Evolutionary conservation across 2,329 filamentous ascomycete species (phyloP).

Genomic region (Botrytis medusae): DNA sequence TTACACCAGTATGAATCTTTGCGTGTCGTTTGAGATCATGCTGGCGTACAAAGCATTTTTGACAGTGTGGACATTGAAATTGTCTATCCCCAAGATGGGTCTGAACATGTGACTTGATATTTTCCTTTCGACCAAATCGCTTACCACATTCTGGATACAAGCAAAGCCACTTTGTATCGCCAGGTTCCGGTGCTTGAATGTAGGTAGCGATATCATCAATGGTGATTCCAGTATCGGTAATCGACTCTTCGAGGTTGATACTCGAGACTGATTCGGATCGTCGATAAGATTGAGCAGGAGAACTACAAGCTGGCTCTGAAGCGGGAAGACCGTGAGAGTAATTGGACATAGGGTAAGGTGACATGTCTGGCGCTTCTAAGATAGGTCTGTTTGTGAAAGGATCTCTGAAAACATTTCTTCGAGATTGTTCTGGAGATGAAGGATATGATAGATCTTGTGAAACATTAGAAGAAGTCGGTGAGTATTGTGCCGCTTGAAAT

Average conservation of each 20-base stretch:
- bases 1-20: constrained; percentile 95
- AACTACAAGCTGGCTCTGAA: constrained; percentile 24
- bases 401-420: constrained; percentile 46
- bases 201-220: constrained; percentile 77
- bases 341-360: constrained; percentile 29
- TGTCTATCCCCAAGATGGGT: constrained; percentile 96
- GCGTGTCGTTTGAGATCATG: constrained; percentile 96
- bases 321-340: constrained; percentile 26
- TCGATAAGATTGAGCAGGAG: constrained; percentile 45
- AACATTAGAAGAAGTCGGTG: constrained; percentile 38
- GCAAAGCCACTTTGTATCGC: constrained; percentile 79
- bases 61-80: constrained; percentile 88
- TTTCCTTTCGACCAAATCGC: constrained; percentile 94
- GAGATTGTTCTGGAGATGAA: constrained; percentile 53
- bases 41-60: constrained; percentile 94
- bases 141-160: constrained; percentile 78
- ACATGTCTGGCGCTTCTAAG: constrained; percentile 36
- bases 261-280: constrained; percentile 59
- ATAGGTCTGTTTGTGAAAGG: constrained; percentile 48
- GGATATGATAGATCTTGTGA: constrained; percentile 51
- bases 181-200: constrained; percentile 69
- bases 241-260: constrained; percentile 64
- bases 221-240: constrained; percentile 79
- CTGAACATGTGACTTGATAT: constrained; percentile 97
- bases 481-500: constrained; percentile 30